Conservation (phyloP, 148 eudicot genomes). For the Fagopyrum esculentum region DNA sequence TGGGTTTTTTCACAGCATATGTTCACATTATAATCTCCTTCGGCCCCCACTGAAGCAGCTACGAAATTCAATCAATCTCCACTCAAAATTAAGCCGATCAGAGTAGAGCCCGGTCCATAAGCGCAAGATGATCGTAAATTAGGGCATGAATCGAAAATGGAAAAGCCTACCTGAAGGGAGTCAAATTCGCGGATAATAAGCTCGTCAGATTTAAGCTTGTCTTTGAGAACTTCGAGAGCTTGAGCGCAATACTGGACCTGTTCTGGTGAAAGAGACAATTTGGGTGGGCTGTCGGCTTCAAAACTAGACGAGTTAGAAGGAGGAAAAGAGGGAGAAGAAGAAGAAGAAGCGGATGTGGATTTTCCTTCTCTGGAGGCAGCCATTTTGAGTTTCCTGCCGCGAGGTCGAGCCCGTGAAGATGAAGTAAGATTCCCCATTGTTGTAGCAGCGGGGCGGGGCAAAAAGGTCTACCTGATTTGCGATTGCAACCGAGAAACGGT, state of each 20-base stretch:
- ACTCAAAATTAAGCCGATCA: background rate
- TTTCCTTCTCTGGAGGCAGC: constrained; percentile 22
- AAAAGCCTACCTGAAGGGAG: constrained; percentile 41
- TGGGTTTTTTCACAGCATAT: background rate
- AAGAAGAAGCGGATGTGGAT: constrained; percentile 16
- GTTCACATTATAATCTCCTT: background rate
- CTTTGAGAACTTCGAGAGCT: constrained; percentile 45
- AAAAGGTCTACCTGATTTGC: background rate
- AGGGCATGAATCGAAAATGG: background rate
- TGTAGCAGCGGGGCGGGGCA: background rate
- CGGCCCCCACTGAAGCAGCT: background rate
- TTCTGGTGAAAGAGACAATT: constrained; percentile 34
- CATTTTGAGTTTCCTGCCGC: constrained; percentile 54
- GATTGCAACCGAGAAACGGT: too few species aligned
- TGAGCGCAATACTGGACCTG: constrained; percentile 45
- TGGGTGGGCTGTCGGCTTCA: constrained; percentile 25
- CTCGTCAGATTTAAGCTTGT: constrained; percentile 30
- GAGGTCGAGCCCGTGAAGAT: constrained; percentile 20
- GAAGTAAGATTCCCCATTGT: constrained; percentile 42
- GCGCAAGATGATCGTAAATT: background rate
- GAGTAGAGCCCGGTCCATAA: background rate
- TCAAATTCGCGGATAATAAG: constrained; percentile 50
- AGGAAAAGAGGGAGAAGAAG: constrained; percentile 20
- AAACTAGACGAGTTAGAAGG: constrained; percentile 20
- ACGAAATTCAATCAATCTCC: background rate